Base-by-base conservation (phyloP, 306 rosid genomes). In the Acmispon strigosus region DNA sequence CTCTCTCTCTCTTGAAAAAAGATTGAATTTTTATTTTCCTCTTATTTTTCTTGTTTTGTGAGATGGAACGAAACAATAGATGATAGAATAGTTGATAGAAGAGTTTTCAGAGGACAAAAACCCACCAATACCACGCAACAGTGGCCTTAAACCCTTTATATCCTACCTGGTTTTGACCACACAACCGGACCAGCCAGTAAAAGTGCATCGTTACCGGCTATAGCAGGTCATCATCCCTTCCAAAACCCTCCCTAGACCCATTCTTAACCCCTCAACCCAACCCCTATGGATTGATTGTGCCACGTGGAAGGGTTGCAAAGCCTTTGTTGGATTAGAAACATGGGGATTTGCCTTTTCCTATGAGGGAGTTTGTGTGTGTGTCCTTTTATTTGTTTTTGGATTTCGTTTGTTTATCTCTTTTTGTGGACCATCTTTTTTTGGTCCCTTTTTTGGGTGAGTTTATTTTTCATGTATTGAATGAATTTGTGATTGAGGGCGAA, bases 91-190 rank as follows among this genome's bases (percentile, higher is more conserved):
- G 62, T 42, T 52, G 80, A 66, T 18, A 74, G 75, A 16, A 43
- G 73, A 44, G 73, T 62, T 68, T 66, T 65, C 39, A 53, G 53
- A 64, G 63, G 84, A 85, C 82, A 79, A 74, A 72, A 74, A 74
- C 86, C 80, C 83, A 79, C 70, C 79, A 73, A 73, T 51, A 73
- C 75, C 79, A 84, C 66, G 83, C 84, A 83, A 89, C 87, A 87
- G 83, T 82, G 59, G 62, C 84, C 84, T 80, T 87, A 87, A 92
- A 87, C 96, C 97, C 92, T 70, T 75, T 70, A 69, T 81, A 65
- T 32, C 56, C 11, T 1, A 55, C n/a, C 17, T 45, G 66, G 78
- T 82, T 80, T 75, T 81, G 86, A 82, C 96, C 89, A 89, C 86
- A 72, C 64, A 84, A 87, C 94, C 84, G 81, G 86, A 65, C 16